Conservation (phyloP, 2,329 filamentous ascomycete species). For the Basipetospora chlamydospora region DNA sequence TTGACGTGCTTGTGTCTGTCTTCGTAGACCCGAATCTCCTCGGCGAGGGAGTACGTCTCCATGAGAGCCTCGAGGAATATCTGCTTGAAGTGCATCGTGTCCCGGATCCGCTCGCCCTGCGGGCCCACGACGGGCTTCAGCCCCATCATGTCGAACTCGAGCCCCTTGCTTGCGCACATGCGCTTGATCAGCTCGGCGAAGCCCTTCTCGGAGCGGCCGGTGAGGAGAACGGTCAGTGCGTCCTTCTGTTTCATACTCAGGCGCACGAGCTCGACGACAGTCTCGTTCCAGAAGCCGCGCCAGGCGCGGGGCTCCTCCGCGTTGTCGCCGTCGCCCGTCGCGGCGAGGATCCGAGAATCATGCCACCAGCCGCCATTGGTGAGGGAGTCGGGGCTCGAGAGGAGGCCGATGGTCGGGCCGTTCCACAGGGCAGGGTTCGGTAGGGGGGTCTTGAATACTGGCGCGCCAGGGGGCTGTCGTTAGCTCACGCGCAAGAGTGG, state of each 20-base stretch:
- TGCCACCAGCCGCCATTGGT: conserved; percentile 94
- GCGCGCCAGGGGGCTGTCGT: too few species aligned
- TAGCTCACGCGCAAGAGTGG: conserved; percentile 5
- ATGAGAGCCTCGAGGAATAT: conserved; percentile 65
- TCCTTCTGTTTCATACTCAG: conserved; percentile 75
- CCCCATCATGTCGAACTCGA: conserved; percentile 78
- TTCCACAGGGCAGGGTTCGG: conserved; percentile 86
- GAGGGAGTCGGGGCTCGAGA: conserved; percentile 64
- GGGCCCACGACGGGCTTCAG: conserved; percentile 79
- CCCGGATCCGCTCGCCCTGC: conserved; percentile 60
- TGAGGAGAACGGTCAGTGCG: conserved; percentile 72
- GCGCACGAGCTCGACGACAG: conserved; percentile 65
- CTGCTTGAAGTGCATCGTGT: conserved; percentile 89
- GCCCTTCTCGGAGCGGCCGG: conserved; percentile 63
- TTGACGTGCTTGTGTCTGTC: conserved; percentile 55
- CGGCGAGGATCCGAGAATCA: conserved; percentile 68
- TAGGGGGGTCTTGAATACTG: conserved; percentile 81
- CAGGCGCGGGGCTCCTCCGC: conserved; percentile 73
- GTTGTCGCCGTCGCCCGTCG: conserved; percentile 71
- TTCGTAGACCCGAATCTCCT: conserved; percentile 68
- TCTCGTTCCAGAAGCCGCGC: conserved; percentile 95
- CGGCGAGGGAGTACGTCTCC: conserved; percentile 69
- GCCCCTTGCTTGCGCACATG: conserved; percentile 61
- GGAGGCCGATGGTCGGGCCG: conserved; percentile 56
- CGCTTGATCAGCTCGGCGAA: conserved; percentile 70